phyloP scores from a whole-genome alignment of 345 rosid genomes.

The Dipteronia dyeriana region DNA sequence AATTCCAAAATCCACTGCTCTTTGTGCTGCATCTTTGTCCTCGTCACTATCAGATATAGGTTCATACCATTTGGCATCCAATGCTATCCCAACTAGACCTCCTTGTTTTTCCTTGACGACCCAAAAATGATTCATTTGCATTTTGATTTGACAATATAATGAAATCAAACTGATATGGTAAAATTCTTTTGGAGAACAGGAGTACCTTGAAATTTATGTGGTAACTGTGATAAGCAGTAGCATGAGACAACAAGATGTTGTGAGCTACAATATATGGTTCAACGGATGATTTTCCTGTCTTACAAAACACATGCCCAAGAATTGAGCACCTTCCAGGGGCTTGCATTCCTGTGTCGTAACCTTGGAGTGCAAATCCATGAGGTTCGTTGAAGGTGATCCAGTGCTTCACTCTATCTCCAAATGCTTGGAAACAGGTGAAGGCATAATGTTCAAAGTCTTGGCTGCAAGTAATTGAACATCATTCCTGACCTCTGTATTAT shows the following conservation, averaged over 20 bases:
- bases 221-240: conserved; percentile 72
- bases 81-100: conserved; percentile 71
- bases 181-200: background rate
- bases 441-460: conserved; percentile 73
- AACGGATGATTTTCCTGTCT: conserved; percentile 65
- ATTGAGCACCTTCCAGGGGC: conserved; percentile 97
- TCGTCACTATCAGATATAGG: conserved; percentile 64
- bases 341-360: conserved; percentile 87
- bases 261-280: conserved; percentile 90
- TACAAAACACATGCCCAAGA: conserved; percentile 69
- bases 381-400: conserved; percentile 98
- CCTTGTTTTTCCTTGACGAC: conserved; percentile 58
- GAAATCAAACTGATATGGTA: background rate
- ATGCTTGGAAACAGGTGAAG: conserved; percentile 73
- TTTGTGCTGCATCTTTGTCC: conserved; percentile 77
- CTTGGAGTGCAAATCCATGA: conserved; percentile 76
- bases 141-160: background rate
- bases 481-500: background rate
- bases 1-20: conserved; percentile 78
- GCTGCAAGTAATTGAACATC: conserved; percentile 41
- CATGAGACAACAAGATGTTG: conserved; percentile 81
- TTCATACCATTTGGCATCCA: conserved; percentile 90
- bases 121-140: background rate
- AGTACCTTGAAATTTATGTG: conserved; percentile 64
- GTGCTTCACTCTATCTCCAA: conserved; percentile 85